Evolutionary conservation across 805 yeast genomes (phyloP).

Genomic region (Pichia rugopelliculosa): DNA sequence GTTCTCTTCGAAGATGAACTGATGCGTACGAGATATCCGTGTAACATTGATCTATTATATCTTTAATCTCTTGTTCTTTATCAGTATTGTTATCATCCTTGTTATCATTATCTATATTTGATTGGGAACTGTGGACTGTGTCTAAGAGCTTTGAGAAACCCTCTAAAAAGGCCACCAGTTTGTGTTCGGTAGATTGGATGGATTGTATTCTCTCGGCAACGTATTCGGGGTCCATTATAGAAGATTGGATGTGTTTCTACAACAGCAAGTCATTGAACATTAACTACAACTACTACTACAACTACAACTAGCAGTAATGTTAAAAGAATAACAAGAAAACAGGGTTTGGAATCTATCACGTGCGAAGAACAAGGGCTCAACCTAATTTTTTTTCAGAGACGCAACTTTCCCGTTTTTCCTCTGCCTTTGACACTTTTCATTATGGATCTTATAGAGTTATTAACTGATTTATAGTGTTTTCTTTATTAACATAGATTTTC

Average conservation of each 20-base stretch:
- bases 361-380: neutral
- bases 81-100: conserved; percentile 16
- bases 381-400: neutral
- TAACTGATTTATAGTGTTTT: neutral
- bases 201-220: conserved; percentile 47
- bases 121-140: conserved; percentile 27
- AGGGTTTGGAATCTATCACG: neutral
- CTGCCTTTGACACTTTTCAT: no score
- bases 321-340: neutral
- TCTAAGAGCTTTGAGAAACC: conserved; percentile 41
- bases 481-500: neutral
- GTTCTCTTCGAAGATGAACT: conserved; percentile 54
- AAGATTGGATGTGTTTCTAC: no score
- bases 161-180: conserved; percentile 44
- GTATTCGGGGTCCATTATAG: conserved; percentile 19
- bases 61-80: conserved; percentile 34
- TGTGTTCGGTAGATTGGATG: conserved; percentile 42
- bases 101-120: neutral
- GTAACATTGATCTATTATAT: conserved; percentile 43
- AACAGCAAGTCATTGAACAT: no score
- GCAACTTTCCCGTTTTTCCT: neutral
- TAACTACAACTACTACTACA: no score
- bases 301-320: no score
- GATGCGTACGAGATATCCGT: conserved; percentile 51
- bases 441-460: no score